These are phyloP conservation scores for Leccinum variabile DNA, from an alignment of 1,284 basidiomycete species.

Conservation along the genomic window DNA sequence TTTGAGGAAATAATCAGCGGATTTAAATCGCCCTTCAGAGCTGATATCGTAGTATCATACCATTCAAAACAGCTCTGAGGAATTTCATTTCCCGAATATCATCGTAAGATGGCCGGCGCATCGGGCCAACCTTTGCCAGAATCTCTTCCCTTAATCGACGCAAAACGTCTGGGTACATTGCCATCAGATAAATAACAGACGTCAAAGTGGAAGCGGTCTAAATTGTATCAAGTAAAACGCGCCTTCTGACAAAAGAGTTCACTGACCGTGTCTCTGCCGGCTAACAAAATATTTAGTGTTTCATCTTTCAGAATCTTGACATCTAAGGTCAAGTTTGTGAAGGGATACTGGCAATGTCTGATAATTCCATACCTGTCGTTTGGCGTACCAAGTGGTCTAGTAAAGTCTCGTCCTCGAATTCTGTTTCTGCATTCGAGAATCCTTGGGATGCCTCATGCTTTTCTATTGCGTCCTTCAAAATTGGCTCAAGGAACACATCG, in stretches of 20 bases:
- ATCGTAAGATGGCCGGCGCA: slow-evolving; percentile 49
- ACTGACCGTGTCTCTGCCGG: slow-evolving; percentile 46
- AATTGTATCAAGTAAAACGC: slow-evolving; percentile 14
- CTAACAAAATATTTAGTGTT: slow-evolving; percentile 43
- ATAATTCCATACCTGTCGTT: slow-evolving; percentile 43
- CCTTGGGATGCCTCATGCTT: slow-evolving; percentile 32
- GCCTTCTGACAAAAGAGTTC: slow-evolving; percentile 7
- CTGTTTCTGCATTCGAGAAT: slow-evolving; percentile 9
- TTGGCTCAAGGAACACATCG: slow-evolving; percentile 39
- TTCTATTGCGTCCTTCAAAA: slow-evolving; percentile 32
- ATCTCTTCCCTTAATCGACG: slow-evolving; percentile 55
- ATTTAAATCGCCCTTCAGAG: background rate
- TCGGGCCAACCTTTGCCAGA: slow-evolving; percentile 46
- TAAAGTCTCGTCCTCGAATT: slow-evolving; percentile 44
- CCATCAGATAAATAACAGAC: slow-evolving; percentile 54
- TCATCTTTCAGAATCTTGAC: slow-evolving; percentile 39
- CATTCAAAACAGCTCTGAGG: slow-evolving; percentile 59
- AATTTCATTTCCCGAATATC: slow-evolving; percentile 59
- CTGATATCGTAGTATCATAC: slow-evolving; percentile 31
- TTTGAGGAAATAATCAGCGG: slow-evolving; percentile 1
- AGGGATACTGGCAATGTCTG: slow-evolving; percentile 30
- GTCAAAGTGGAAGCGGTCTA: slow-evolving; percentile 55
- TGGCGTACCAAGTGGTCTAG: slow-evolving; percentile 51
- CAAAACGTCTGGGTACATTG: slow-evolving; percentile 48
- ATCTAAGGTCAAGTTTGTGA: slow-evolving; percentile 30